Base-by-base conservation (phyloP, 164 flowering plant genomes). In the Magnolia sinica region DNA sequence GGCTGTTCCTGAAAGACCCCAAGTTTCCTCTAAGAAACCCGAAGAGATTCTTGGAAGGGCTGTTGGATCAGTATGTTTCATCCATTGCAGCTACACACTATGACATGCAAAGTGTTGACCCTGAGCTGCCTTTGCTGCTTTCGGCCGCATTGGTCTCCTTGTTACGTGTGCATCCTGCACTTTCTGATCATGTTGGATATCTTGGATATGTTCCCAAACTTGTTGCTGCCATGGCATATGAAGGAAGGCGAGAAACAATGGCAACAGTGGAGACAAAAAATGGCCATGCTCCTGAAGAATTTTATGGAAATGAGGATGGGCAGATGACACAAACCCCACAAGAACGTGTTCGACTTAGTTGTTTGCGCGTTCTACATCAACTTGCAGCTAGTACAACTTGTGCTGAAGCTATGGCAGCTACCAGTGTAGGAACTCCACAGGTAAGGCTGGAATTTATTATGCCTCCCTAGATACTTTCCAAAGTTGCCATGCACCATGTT, bases 371-470 rank as follows among this genome's bases (percentile, higher is more conserved):
- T 49, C 82, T 96, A 27, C 99, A 96, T 89, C 98, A 96, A 84
- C 98, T 96, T 86, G 99, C 99, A 68, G 94, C 96, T 67, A 92
- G 98, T 84, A 96, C 98, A 50, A 90, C 88, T 18, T 96, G 99
- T 88, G 99, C 99, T 63, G 99, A 96, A 86, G 97, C 99, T 76
- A 96, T 96, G 99, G 99, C 99, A 67, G 96, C 99, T 73, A 96
- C 99, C 24, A 94, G 98, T 86, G 98, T 84, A 2, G 99, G 99
- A 76, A 89, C 94, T 19, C 97, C 98, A 77, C 99, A 96, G 94
- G 99, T 96, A 82, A 77, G 27, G 11, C 16, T 73, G 50, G 66
- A 69, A 19, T 27, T 64, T 14, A 7, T 13, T 72, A 51, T 67
- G 50, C 29, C 29, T 51, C 29, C 50, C n/a, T 37, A 29, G 11